phyloP scores from a whole-genome alignment of 306 rosid species.

The Corylus americana region DNA sequence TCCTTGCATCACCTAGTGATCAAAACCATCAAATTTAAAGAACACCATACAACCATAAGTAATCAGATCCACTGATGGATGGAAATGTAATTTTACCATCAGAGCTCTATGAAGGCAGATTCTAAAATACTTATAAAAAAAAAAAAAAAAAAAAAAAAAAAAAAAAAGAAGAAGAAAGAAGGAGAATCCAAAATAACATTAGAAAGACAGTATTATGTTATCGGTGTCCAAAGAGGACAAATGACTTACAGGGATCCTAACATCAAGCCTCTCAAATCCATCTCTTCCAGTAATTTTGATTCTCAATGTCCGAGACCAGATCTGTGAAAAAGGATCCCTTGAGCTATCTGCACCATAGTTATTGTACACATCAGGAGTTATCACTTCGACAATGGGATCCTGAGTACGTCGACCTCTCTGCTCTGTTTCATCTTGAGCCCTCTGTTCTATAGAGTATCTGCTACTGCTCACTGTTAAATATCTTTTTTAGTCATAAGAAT shows the following conservation, averaged over 20 bases:
- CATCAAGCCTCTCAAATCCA: conserved; percentile 87
- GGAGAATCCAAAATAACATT: neutral
- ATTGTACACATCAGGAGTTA: conserved; percentile 91
- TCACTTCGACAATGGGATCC: conserved; percentile 81
- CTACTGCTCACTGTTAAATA: conserved; percentile 80
- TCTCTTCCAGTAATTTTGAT: conserved; percentile 87
- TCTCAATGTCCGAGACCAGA: conserved; percentile 88
- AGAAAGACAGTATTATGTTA: conserved; percentile 2
- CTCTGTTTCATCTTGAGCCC: conserved; percentile 60
- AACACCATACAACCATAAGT: neutral
- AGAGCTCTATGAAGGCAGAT: neutral
- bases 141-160: too few species aligned
- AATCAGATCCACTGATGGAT: neutral
- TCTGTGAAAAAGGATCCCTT: conserved; percentile 61
- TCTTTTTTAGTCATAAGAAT: conserved; percentile 44
- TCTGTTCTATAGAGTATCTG: conserved; percentile 59
- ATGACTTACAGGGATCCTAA: conserved; percentile 84
- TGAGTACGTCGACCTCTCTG: conserved; percentile 63
- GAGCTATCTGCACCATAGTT: conserved; percentile 73
- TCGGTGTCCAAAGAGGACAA: conserved; percentile 17
- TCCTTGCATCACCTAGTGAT: too few species aligned
- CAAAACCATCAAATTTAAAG: neutral
- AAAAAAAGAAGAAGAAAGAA: neutral
- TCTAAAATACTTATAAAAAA: neutral
- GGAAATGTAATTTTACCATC: neutral